Evolutionary conservation across 306 rosid genomes (phyloP).

Genomic region (Ochetophila trinervis): DNA sequence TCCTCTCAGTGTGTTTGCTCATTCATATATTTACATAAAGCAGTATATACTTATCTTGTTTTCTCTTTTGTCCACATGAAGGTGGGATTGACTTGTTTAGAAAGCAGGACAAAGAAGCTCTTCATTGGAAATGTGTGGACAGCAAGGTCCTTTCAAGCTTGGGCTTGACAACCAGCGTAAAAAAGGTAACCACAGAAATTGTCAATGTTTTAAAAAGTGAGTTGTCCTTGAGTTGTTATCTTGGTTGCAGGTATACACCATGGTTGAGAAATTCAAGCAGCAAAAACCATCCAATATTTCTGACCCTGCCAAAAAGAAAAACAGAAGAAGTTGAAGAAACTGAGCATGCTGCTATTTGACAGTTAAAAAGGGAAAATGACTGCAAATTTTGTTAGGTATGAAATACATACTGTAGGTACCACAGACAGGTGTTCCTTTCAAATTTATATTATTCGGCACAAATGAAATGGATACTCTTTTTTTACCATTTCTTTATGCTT

Average conservation of each 20-base stretch:
- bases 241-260: slow-evolving; percentile 57
- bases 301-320: slow-evolving; percentile 44
- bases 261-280: slow-evolving; percentile 74
- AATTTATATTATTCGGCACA: too few relatives aligned
- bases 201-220: background rate
- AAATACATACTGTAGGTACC: too few relatives aligned
- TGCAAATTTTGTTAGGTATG: too few relatives aligned
- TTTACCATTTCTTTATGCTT: too few relatives aligned
- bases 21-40: background rate
- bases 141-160: slow-evolving; percentile 49
- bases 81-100: slow-evolving; percentile 36
- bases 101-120: slow-evolving; percentile 42
- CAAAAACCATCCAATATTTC: slow-evolving; percentile 27
- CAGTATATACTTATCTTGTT: background rate
- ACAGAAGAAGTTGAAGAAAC: slow-evolving; percentile 10
- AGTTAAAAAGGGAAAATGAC: too few relatives aligned
- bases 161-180: slow-evolving; percentile 88
- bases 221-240: slow-evolving; percentile 4
- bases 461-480: too few relatives aligned
- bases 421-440: too few relatives aligned
- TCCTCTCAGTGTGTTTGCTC: background rate
- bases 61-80: slow-evolving; percentile 27
- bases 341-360: background rate
- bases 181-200: slow-evolving; percentile 52
- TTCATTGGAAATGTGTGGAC: slow-evolving; percentile 68